A percentile compares a stretch with the other conserved stretches of the same genome.
Conservation (phyloP, 768 basidiomycete genomes). For the Lactifluus volemus region DNA sequence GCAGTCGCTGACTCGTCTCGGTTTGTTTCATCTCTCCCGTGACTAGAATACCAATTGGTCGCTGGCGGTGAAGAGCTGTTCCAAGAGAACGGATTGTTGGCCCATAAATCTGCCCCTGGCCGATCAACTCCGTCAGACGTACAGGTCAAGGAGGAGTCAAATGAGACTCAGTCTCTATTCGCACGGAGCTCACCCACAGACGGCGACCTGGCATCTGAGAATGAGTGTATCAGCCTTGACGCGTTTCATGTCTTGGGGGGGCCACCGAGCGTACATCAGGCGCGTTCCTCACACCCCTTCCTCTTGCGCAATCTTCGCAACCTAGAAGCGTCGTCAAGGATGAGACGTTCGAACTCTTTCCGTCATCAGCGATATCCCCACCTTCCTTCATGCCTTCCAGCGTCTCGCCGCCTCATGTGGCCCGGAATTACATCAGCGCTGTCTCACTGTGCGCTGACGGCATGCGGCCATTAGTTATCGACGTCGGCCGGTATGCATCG, state of each 20-base stretch:
- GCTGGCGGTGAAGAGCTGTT: conserved; percentile 72
- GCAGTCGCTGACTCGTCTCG: not conserved
- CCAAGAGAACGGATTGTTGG: conserved; percentile 33
- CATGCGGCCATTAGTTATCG: conserved; percentile 53
- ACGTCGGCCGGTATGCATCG: conserved; percentile 43
- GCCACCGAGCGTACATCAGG: not conserved
- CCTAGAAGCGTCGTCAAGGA: conserved; percentile 5
- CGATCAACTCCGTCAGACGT: conserved; percentile 12
- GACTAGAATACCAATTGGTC: conserved; percentile 63
- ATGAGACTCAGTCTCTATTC: conserved; percentile 11
- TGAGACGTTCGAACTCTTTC: conserved; percentile 11
- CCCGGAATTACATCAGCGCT: conserved; percentile 31
- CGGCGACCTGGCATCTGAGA: conserved; percentile 15
- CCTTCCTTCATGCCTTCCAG: conserved; percentile 8
- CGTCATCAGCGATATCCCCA: conserved; percentile 7
- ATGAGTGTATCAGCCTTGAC: not conserved
- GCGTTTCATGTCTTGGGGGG: not conserved
- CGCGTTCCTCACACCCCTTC: conserved; percentile 6
- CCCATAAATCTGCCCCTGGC: conserved; percentile 28
- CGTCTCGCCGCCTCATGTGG: conserved; percentile 25
- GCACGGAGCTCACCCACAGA: conserved; percentile 27
- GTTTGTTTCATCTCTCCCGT: conserved; percentile 4
- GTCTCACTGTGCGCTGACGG: conserved; percentile 58
- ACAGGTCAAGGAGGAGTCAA: conserved; percentile 33
- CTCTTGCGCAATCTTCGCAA: conserved; percentile 17